Evolutionary conservation across 768 basidiomycete genomes (phyloP), one percentile per base, ranked within the genome.

Genomic region (Pholiota microspora): DNA sequence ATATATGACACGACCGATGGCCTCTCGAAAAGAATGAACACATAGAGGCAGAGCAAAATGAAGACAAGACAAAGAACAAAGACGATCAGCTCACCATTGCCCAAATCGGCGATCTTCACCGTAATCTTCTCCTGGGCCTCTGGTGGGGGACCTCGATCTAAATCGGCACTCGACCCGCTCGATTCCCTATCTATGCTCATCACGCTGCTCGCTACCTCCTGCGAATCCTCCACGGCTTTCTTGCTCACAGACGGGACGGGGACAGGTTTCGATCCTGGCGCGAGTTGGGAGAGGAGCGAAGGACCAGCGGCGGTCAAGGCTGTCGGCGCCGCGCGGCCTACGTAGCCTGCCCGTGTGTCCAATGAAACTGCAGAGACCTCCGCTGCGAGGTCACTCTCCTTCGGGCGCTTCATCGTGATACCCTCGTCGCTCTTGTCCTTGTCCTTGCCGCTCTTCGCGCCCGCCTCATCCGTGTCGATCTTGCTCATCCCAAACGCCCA

Each of bases 41-140:
- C 7, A 16, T 16, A 38, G 21, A 38, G 4, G 16, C n/a, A 7
- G n/a, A 4, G 21, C 10, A 12, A 23, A 7, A 23, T 7, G 29
- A 40, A 27, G 24, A 25, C 25, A 35, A 34, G 50, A 34, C 29
- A 45, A 18, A 51, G 28, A 53, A 53, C 34, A 24, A 49, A 52
- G 48, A 38, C 46, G 34, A 59, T 9, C 38, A 40, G 72, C 85
- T 55, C 66, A 84, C 93, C 93, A 70, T 98, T 98, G 7, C 97
- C 97, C 50, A 99, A 73, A 80, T 99, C 97, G 27, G 96, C 97
- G 66, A 99, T 98, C 80, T 98, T 98, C 49, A 99, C 97, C 5
- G 94, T 98, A 58, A 98, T 97, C 67, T 84, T 83, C 51, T 71
- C 70, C 53, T 42, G 51, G 10, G 27, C n/a, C 15, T 40, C 53